Percentiles rank a stretch among this genome's conserved stretches.
phyloP scores from a whole-genome alignment of 352 stramenopile species.

The Pythium phragmiticola region DNA sequence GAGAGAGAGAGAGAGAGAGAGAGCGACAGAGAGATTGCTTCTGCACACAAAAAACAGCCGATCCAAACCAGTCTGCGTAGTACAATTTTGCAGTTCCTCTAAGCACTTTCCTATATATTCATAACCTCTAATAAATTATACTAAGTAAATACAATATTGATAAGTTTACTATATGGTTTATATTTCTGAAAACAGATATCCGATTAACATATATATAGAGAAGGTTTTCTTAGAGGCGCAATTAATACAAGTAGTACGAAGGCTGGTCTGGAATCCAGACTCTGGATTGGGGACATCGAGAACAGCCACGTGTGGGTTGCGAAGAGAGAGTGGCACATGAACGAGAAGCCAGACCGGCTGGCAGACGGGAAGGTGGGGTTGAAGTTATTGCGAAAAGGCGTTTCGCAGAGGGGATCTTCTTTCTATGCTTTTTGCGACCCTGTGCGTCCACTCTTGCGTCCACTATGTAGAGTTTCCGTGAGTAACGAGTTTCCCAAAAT shows the following conservation, averaged over 20 bases:
- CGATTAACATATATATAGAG: too few species aligned
- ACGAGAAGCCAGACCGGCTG: conserved; percentile 12
- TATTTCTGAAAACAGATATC: too few species aligned
- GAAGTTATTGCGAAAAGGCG: conserved; percentile 24
- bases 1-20: conserved; percentile 1
- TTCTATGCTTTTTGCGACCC: conserved; percentile 1
- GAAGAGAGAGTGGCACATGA: conserved; percentile 13
- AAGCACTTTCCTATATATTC: too few species aligned
- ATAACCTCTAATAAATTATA: too few species aligned
- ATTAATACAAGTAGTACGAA: too few species aligned
- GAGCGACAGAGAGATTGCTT: not conserved
- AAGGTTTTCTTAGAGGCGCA: too few species aligned
- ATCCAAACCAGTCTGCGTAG: not conserved
- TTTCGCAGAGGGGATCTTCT: not conserved
- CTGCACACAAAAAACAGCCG: not conserved
- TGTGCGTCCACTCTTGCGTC: conserved; percentile 23
- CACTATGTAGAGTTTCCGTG: conserved; percentile 13
- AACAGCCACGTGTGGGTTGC: not conserved
- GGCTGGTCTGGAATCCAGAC: too few species aligned
- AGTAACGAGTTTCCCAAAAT: conserved; percentile 17
- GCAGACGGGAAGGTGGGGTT: conserved; percentile 8
- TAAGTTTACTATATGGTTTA: too few species aligned
- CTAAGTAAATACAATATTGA: too few species aligned
- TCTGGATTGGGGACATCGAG: conserved; percentile 3
- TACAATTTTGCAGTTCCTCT: too few species aligned